Percentiles rank a stretch among this genome's conserved stretches.
These are phyloP conservation scores for Ustilago esculenta DNA, from an alignment of 1,284 basidiomycete genomes.

Conservation along the genomic window DNA sequence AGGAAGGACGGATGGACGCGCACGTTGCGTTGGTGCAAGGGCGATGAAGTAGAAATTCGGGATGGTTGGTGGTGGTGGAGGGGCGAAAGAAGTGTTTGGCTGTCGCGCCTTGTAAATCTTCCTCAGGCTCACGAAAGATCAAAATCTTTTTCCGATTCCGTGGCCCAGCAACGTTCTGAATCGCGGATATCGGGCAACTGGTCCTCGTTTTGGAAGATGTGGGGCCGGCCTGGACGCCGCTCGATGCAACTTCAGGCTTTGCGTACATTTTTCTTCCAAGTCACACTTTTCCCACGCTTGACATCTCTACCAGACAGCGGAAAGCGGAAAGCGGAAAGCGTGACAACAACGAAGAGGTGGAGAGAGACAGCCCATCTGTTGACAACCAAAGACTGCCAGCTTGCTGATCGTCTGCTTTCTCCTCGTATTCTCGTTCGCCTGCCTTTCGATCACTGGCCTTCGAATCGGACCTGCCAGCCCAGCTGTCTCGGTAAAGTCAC, in stretches of 20 bases:
- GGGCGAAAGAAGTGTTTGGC: neutral
- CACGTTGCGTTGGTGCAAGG: neutral
- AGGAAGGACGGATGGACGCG: neutral
- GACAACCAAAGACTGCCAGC: neutral
- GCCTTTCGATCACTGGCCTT: neutral
- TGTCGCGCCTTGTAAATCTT: too few species aligned
- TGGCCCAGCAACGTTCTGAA: too few species aligned
- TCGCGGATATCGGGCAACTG: conserved; percentile 5
- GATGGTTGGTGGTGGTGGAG: conserved; percentile 6
- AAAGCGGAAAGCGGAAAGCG: neutral
- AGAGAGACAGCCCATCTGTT: neutral
- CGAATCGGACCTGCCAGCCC: neutral
- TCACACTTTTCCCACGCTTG: conserved; percentile 1
- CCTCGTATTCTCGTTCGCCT: neutral
- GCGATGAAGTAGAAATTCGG: neutral
- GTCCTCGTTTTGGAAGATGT: neutral
- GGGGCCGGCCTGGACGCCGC: conserved; percentile 27
- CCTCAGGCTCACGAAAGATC: too few species aligned
- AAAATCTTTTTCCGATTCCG: neutral
- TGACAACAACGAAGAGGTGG: neutral
- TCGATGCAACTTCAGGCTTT: neutral
- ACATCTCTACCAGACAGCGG: conserved; percentile 2
- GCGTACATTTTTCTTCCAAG: neutral
- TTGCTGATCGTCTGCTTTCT: too few species aligned
- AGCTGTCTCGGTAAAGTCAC: too few species aligned